Evolutionary conservation across 2,329 filamentous ascomycete genomes (phyloP).

Genomic region (Alternaria consortialis): DNA sequence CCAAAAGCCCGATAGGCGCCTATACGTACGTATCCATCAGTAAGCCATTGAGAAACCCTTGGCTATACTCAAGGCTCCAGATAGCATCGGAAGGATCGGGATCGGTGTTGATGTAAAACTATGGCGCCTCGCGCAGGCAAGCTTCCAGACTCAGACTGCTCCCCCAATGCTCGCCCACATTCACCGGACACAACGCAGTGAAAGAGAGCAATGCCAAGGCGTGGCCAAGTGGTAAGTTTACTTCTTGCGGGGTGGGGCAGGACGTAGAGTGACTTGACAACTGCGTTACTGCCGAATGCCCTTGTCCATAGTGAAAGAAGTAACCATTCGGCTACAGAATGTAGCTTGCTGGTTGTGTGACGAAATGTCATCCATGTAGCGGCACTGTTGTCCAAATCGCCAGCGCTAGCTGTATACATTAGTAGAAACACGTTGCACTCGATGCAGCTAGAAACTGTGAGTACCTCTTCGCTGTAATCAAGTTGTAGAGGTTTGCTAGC

Average conservation of each 20-base stretch:
- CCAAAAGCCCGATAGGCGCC: neutral
- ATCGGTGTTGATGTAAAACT: neutral
- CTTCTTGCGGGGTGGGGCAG: neutral
- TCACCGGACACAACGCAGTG: neutral
- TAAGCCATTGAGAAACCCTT: neutral
- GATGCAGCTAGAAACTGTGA: neutral
- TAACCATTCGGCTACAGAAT: neutral
- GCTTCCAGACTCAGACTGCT: neutral
- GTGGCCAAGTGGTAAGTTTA: neutral
- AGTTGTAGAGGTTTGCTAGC: neutral
- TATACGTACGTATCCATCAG: neutral
- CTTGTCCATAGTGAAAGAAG: neutral
- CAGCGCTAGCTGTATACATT: neutral
- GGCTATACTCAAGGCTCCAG: neutral
- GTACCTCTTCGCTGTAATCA: neutral
- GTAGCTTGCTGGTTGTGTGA: neutral
- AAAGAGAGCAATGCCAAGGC: neutral
- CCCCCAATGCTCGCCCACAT: neutral
- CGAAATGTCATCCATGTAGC: neutral
- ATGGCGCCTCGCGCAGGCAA: neutral
- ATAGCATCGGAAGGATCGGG: neutral
- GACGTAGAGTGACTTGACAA: neutral
- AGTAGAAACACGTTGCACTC: neutral
- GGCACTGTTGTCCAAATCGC: neutral
- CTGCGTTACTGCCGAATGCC: neutral